Evolutionary conservation across 192 early-diverging fungal species (phyloP).

Genomic region (Gamsiella multidivaricata): DNA sequence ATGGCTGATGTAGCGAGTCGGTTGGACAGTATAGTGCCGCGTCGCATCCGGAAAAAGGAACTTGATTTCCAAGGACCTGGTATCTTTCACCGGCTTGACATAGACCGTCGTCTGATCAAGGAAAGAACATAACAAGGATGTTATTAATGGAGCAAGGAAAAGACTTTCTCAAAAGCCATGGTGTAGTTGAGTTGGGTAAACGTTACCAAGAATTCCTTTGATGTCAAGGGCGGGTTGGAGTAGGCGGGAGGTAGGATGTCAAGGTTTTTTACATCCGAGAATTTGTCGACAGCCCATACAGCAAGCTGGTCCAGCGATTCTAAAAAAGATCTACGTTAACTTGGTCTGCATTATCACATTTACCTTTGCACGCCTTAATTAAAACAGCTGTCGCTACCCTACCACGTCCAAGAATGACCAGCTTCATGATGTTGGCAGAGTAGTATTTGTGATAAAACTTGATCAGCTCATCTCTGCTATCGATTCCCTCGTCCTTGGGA

Average conservation of each 20-base stretch:
- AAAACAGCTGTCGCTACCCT: neutral
- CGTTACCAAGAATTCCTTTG: constrained; percentile 67
- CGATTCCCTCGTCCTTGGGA: constrained; percentile 70
- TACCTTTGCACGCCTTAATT: neutral
- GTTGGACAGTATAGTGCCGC: constrained; percentile 63
- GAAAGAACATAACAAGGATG: too few relatives aligned
- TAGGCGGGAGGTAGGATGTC: constrained; percentile 73
- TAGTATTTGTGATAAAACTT: constrained; percentile 89
- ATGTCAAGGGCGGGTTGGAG: constrained; percentile 74
- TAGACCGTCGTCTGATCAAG: constrained; percentile 54
- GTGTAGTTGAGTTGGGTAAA: neutral
- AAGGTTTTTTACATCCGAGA: constrained; percentile 79
- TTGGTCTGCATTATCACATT: neutral
- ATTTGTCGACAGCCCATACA: constrained; percentile 80
- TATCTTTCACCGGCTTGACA: constrained; percentile 77
- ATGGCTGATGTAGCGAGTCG: constrained; percentile 80
- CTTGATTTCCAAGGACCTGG: constrained; percentile 71
- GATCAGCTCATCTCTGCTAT: constrained; percentile 82
- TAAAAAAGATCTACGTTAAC: neutral
- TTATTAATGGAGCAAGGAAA: too few relatives aligned
- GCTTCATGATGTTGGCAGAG: constrained; percentile 92
- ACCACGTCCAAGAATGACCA: constrained; percentile 82
- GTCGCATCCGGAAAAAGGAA: constrained; percentile 85
- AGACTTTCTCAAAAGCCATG: too few relatives aligned
- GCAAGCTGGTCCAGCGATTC: constrained; percentile 84